Evolutionary conservation across 2,329 filamentous ascomycete species (phyloP), one percentile per base, ranked within the genome.

Genomic region (Cadophora malorum): DNA sequence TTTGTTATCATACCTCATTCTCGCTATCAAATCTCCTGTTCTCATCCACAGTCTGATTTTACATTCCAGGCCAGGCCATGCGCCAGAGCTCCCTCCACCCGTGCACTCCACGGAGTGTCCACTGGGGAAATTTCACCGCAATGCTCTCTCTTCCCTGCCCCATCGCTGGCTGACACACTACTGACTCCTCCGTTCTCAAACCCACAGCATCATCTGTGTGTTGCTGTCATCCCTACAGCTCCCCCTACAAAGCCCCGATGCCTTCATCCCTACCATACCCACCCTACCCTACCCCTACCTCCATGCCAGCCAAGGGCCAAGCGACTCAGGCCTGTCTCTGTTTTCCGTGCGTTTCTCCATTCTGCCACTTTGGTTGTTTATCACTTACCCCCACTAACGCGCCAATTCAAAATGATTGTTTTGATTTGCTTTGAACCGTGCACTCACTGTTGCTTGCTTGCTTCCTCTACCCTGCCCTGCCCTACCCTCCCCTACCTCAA

Each of bases 371-470:
- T 63, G 63, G 63, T 35, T 41, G 25, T 25, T 45, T 35, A 50
- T 59, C 33, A n/a, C 56, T 56, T 52, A 41, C 56, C 63, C 64
- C 53, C 50, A 60, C 52, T 28, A 53, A 33, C 59, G 67, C 63
- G 61, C 58, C 56, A 67, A 58, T 38, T 47, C 53, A 21, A 35
- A 61, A 25, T 61, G 35, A 61, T 67, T 66, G 67, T 69, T 69
- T 69, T 67, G 67, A 64, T 66, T 69, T 61, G 59, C 63, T 50
- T 38, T 16, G 58, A 21, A 35, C 38, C 28, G 25, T 49, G 59
- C 59, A 49, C 28, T 3, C 59, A 31, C 28, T 3, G 52, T 56
- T 50, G 41, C 47, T 62, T 49, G 19, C 45, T 49, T 38, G 35
- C 35, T 38, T 38, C 8, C 35, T 38, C 35, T 28, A 28, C 28